Percentiles rank a stretch among this genome's conserved stretches.
phyloP scores from a whole-genome alignment of 1,284 basidiomycete species.

The Kalmanozyma brasiliensis region DNA sequence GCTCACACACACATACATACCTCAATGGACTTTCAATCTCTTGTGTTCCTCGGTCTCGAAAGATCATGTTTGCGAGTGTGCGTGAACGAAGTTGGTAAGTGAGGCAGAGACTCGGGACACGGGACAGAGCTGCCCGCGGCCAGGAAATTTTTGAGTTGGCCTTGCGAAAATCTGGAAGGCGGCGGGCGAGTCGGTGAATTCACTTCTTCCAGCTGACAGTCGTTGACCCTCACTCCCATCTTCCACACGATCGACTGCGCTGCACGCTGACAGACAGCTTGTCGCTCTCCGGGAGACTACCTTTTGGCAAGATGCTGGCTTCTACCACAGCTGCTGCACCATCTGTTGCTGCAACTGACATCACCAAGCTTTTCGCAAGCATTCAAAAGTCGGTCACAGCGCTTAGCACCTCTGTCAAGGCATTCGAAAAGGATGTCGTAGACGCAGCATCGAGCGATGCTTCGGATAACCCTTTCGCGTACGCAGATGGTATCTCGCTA shows the following conservation, averaged over 20 bases:
- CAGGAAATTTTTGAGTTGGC: too few species aligned
- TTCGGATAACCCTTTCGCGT: slow-evolving; percentile 32
- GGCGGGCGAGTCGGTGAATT: too few species aligned
- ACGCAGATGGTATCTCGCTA: slow-evolving; percentile 82
- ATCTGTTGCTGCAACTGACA: slow-evolving; percentile 17
- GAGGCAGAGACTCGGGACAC: not conserved
- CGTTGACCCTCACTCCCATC: too few species aligned
- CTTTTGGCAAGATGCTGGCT: slow-evolving; percentile 7
- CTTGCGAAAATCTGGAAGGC: not conserved
- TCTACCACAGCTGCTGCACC: slow-evolving; percentile 1
- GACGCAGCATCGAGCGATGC: slow-evolving; percentile 15
- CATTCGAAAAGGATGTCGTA: slow-evolving; percentile 30
- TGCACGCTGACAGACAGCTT: too few species aligned
- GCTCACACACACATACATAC: slow-evolving; percentile 1
- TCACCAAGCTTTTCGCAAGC: slow-evolving; percentile 23
- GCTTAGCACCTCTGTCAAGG: slow-evolving; percentile 33
- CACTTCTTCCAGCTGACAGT: too few species aligned
- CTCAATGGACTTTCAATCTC: slow-evolving; percentile 4
- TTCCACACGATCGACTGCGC: too few species aligned
- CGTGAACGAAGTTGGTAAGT: slow-evolving; percentile 8
- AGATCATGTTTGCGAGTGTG: slow-evolving; percentile 9
- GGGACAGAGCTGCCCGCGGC: too few species aligned
- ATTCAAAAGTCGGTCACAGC: slow-evolving; percentile 32
- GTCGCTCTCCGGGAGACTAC: too few species aligned
- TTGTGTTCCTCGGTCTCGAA: slow-evolving; percentile 2